Conservation (phyloP, 352 stramenopile species). For the Phytophthora hybrid region DNA sequence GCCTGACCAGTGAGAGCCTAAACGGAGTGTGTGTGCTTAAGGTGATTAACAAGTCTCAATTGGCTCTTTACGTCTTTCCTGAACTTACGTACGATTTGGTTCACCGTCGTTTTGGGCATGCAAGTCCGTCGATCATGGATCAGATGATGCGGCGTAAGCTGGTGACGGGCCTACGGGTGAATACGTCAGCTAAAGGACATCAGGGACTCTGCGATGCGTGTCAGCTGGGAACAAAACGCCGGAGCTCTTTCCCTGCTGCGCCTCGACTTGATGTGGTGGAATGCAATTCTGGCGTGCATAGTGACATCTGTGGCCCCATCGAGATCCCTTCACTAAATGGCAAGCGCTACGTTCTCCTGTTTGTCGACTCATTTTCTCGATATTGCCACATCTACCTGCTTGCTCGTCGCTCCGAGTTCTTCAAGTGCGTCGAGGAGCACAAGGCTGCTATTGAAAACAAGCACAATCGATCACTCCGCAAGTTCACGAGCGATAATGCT, state of each 20-base stretch:
- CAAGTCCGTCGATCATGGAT: background rate
- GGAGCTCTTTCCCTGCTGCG: background rate
- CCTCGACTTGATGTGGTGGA: background rate
- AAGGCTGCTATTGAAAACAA: constrained; percentile 4
- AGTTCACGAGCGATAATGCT: constrained; percentile 6
- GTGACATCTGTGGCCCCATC: background rate
- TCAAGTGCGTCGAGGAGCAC: background rate
- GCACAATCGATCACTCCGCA: background rate
- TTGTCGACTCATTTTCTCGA: constrained; percentile 9
- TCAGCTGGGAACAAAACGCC: background rate
- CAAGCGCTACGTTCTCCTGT: constrained; percentile 9
- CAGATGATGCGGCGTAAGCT: background rate
- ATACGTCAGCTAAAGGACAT: background rate
- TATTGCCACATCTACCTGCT: constrained; percentile 7
- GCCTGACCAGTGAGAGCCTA: background rate
- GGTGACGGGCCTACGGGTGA: background rate
- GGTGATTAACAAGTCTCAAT: background rate
- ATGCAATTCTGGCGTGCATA: background rate
- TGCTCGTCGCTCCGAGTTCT: background rate
- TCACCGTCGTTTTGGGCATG: background rate
- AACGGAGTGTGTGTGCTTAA: constrained; percentile 2
- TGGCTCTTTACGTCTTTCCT: background rate
- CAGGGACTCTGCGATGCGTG: background rate
- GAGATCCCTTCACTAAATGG: background rate
- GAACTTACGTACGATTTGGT: background rate